Conservation (phyloP, 768 basidiomycete species). For the Cystofilobasidium ferigula region DNA sequence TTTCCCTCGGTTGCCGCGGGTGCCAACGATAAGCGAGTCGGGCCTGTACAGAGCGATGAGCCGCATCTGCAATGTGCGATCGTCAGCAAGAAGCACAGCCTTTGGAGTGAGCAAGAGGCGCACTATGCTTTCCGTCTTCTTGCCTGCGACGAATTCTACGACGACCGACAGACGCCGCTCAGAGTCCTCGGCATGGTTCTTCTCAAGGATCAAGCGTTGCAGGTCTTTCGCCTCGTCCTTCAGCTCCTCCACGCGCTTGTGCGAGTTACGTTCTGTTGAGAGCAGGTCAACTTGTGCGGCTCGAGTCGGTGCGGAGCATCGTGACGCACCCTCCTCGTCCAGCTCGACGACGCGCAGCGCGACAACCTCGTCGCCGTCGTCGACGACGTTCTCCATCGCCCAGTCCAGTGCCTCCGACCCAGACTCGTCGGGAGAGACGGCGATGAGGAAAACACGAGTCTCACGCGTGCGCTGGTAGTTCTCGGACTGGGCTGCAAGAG, state of each 20-base stretch:
- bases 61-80: conserved; percentile 43
- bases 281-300: no score
- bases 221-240: conserved; percentile 78
- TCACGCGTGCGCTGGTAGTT: conserved; percentile 63
- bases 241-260: conserved; percentile 34
- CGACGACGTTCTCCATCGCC: conserved; percentile 68
- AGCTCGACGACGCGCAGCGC: conserved; percentile 82
- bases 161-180: conserved; percentile 76
- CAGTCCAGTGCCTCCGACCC: conserved; percentile 82
- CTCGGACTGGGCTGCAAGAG: conserved; percentile 42
- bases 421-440: conserved; percentile 76
- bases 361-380: conserved; percentile 74
- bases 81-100: not conserved
- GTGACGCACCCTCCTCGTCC: conserved; percentile 59
- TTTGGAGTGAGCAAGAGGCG: not conserved
- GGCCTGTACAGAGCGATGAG: conserved; percentile 59
- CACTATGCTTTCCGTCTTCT: conserved; percentile 70
- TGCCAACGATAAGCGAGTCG: conserved; percentile 86
- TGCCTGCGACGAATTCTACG: conserved; percentile 87
- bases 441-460: conserved; percentile 82
- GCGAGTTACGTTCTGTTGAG: no score
- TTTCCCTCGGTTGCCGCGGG: conserved; percentile 55
- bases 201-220: conserved; percentile 66
- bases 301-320: not conserved
- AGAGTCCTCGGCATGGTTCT: conserved; percentile 59